These are phyloP conservation scores for Acacia melanoxylon DNA, from an alignment of 306 rosid genomes.

Conservation along the genomic window DNA sequence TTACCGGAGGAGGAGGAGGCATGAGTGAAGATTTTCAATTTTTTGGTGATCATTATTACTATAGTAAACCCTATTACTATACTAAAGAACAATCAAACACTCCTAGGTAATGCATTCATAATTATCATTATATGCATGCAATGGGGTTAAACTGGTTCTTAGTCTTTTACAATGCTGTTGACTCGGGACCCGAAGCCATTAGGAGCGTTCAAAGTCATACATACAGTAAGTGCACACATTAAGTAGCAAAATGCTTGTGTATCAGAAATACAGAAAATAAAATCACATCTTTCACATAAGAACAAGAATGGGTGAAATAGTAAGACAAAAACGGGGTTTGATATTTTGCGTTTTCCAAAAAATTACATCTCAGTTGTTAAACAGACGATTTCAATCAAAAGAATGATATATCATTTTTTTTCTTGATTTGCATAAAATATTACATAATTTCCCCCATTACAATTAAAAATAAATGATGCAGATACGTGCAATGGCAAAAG, in stretches of 20 bases:
- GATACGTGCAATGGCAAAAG: background rate
- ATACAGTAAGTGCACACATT: background rate
- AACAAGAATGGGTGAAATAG: background rate
- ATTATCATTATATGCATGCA: no score
- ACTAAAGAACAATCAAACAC: no score
- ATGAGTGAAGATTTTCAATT: no score
- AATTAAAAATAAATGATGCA: background rate
- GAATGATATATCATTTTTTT: background rate
- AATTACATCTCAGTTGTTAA: background rate
- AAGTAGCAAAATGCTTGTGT: background rate
- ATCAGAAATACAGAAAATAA: background rate
- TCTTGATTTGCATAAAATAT: constrained; percentile 30
- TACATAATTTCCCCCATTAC: background rate
- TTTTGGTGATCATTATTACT: no score
- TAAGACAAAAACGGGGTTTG: background rate
- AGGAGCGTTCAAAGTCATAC: background rate
- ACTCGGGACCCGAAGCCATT: background rate
- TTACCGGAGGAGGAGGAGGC: no score
- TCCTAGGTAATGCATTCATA: no score
- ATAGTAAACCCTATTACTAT: no score
- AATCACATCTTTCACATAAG: background rate
- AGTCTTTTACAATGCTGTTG: background rate
- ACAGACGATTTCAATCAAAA: background rate
- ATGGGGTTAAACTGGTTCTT: no score
- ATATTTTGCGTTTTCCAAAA: background rate